phyloP scores from a whole-genome alignment of 768 basidiomycete genomes.

The Termitomyces sp. region DNA sequence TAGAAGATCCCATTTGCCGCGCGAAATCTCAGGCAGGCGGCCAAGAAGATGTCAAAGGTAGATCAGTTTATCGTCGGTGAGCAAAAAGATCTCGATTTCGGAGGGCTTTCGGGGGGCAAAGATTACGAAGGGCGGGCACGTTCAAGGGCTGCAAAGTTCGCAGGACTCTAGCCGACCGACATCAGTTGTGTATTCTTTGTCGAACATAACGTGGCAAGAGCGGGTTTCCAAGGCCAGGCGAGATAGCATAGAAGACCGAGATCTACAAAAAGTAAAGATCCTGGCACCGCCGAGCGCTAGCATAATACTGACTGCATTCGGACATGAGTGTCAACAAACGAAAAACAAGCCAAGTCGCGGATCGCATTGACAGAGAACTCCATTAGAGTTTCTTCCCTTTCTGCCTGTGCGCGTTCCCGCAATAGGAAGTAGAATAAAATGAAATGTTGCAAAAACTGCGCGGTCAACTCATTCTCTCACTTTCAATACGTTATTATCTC shows the following conservation, averaged over 20 bases:
- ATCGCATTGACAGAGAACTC: conserved; percentile 18
- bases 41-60: conserved; percentile 13
- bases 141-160: neutral
- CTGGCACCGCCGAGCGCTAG: neutral
- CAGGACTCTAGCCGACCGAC: conserved; percentile 1
- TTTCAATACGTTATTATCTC: conserved; percentile 7
- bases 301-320: conserved; percentile 8
- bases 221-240: conserved; percentile 5
- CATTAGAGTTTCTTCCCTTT: conserved; percentile 1
- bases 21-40: conserved; percentile 6
- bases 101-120: conserved; percentile 13
- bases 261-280: neutral
- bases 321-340: conserved; percentile 12
- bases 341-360: conserved; percentile 15
- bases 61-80: conserved; percentile 13
- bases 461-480: neutral
- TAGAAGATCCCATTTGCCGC: conserved; percentile 11
- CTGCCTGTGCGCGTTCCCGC: neutral
- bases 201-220: neutral
- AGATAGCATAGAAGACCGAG: neutral
- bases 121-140: conserved; percentile 14
- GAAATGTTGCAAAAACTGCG: neutral
- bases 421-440: neutral
- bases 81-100: conserved; percentile 12
- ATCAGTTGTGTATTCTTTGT: neutral